These are phyloP conservation scores for Tricladium varicosporioides DNA, from an alignment of 2,329 filamentous ascomycete genomes.

Conservation along the genomic window DNA sequence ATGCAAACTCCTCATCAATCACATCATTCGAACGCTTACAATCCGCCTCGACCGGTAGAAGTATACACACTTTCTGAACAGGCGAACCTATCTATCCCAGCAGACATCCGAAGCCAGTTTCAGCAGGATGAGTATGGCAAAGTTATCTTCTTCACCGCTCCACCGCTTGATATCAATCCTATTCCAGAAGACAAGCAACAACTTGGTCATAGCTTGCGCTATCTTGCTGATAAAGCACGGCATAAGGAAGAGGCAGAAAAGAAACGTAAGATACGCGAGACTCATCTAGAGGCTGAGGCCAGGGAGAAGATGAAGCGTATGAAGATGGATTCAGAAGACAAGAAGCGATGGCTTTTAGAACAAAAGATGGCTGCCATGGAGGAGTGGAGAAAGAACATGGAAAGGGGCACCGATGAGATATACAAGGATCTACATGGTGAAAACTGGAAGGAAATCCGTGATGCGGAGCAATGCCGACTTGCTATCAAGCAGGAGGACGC, in stretches of 20 bases:
- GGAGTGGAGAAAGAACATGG: slow-evolving; percentile 24
- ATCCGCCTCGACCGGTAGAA: slow-evolving; percentile 59
- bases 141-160: slow-evolving; percentile 66
- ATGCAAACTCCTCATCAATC: slow-evolving; percentile 17
- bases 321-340: slow-evolving; percentile 19
- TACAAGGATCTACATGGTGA: slow-evolving; percentile 30
- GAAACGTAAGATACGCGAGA: slow-evolving; percentile 30
- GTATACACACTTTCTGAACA: slow-evolving; percentile 62
- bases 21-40: slow-evolving; percentile 43
- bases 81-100: slow-evolving; percentile 62
- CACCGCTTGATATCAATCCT: slow-evolving; percentile 51
- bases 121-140: slow-evolving; percentile 63
- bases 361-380: slow-evolving; percentile 21
- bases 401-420: slow-evolving; percentile 28
- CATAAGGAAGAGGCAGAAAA: slow-evolving; percentile 34
- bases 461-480: slow-evolving; percentile 16
- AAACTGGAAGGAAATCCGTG: slow-evolving; percentile 25
- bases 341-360: slow-evolving; percentile 16
- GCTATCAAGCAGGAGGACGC: slow-evolving; percentile 18
- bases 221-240: slow-evolving; percentile 44
- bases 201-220: slow-evolving; percentile 48
- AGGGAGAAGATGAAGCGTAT: slow-evolving; percentile 24
- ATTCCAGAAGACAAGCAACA: slow-evolving; percentile 27
- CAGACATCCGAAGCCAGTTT: slow-evolving; percentile 63
- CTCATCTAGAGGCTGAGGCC: slow-evolving; percentile 30